Evolutionary conservation across 2,329 filamentous ascomycete species (phyloP).

Genomic region (Aspergillus chevalieri): DNA sequence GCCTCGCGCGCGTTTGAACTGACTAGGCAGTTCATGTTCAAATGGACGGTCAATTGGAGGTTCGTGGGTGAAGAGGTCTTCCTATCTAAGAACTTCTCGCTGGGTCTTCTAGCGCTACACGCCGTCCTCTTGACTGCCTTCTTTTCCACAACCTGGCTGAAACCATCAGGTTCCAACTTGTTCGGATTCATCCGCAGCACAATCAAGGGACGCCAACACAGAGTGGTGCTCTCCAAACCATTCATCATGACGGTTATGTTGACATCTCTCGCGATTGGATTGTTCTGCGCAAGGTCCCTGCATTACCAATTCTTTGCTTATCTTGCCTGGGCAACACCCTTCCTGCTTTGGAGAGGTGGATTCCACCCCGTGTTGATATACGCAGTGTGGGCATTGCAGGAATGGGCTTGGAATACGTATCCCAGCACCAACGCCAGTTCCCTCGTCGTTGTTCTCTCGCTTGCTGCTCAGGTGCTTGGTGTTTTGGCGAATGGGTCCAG

Average conservation of each 20-base stretch:
- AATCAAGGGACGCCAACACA: constrained; percentile 49
- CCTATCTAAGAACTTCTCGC: constrained; percentile 63
- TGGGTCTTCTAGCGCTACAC: constrained; percentile 62
- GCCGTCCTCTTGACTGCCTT: constrained; percentile 61
- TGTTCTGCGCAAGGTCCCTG: constrained; percentile 79
- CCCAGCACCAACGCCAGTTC: constrained; percentile 69
- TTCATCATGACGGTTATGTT: constrained; percentile 74
- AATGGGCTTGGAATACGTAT: constrained; percentile 91
- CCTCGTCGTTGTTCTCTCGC: constrained; percentile 60
- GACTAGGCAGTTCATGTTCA: constrained; percentile 84
- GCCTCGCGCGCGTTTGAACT: constrained; percentile 81
- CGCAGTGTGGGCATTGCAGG: constrained; percentile 68
- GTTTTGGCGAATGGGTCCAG: constrained; percentile 46
- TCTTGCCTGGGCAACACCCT: constrained; percentile 82
- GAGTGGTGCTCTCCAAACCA: constrained; percentile 57
- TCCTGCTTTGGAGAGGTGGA: constrained; percentile 73
- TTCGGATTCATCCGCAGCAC: constrained; percentile 49
- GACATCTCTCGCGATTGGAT: constrained; percentile 68
- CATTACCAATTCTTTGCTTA: constrained; percentile 97
- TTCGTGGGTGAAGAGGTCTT: constrained; percentile 84
- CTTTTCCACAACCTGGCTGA: constrained; percentile 63
- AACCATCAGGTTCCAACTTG: constrained; percentile 57
- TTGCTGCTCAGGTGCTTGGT: constrained; percentile 61
- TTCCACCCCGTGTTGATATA: constrained; percentile 63
- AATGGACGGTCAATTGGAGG: constrained; percentile 99